These are phyloP conservation scores for Rubroboletus pulcherrimus DNA, from an alignment of 768 basidiomycete species.

Conservation along the genomic window DNA sequence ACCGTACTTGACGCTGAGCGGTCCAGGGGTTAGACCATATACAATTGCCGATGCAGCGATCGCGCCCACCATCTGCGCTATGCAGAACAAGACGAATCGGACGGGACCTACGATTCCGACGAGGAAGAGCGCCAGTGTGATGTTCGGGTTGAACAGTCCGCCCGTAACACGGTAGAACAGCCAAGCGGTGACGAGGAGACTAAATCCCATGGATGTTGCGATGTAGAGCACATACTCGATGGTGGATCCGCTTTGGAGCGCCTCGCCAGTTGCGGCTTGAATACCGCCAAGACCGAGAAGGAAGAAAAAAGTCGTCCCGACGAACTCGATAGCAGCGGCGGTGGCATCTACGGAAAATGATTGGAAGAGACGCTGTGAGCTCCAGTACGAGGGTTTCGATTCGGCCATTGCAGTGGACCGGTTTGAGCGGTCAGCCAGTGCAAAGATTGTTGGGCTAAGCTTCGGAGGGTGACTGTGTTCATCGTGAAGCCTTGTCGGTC, in stretches of 20 bases:
- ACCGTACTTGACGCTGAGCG: conserved; percentile 49
- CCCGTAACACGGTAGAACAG: conserved; percentile 63
- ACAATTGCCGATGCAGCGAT: conserved; percentile 58
- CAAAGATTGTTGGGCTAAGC: background rate
- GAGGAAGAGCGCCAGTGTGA: conserved; percentile 57
- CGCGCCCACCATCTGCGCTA: conserved; percentile 60
- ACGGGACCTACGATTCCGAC: conserved; percentile 51
- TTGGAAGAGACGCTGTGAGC: conserved; percentile 25
- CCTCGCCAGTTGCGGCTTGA: conserved; percentile 48
- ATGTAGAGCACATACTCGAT: conserved; percentile 52
- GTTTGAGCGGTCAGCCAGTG: background rate
- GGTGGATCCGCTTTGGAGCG: conserved; percentile 27
- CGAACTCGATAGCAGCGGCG: conserved; percentile 54
- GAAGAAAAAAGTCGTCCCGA: conserved; percentile 60
- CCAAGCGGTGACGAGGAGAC: conserved; percentile 63
- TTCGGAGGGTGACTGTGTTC: no score
- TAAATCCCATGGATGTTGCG: conserved; percentile 57
- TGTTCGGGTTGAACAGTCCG: conserved; percentile 63
- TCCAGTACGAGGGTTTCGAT: conserved; percentile 17
- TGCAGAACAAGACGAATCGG: conserved; percentile 54
- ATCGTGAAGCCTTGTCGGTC: background rate
- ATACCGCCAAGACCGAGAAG: conserved; percentile 63
- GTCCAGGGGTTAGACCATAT: conserved; percentile 50
- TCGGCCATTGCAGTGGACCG: conserved; percentile 7
- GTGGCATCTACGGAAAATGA: conserved; percentile 37